Evolutionary conservation across 306 rosid genomes (phyloP).

Genomic region (Phaseolus lunatus): DNA sequence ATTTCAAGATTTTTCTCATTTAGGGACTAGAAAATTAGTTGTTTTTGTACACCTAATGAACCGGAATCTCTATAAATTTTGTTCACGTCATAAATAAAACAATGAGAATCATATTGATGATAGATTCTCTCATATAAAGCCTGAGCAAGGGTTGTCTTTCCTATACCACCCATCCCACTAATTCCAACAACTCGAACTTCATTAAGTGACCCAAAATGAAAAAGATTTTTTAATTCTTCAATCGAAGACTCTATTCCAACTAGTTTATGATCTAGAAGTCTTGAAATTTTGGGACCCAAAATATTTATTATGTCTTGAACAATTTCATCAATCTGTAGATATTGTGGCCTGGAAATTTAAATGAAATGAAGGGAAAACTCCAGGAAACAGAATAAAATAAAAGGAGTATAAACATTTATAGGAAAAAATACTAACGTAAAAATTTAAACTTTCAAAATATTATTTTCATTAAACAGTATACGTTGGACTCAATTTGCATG

Average conservation of each 20-base stretch:
- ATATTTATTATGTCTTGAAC: background rate
- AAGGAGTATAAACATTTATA: too few species aligned
- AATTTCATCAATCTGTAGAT: background rate
- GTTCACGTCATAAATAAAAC: background rate
- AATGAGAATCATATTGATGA: background rate
- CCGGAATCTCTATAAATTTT: background rate
- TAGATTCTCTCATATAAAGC: background rate
- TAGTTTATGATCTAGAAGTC: background rate
- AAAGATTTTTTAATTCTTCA: background rate
- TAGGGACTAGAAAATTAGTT: background rate
- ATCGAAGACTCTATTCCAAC: background rate
- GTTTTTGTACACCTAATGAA: background rate
- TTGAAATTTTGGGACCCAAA: background rate
- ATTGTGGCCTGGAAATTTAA: background rate
- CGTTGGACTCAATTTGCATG: too few species aligned
- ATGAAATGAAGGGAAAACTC: background rate
- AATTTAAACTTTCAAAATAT: too few species aligned
- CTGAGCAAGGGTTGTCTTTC: constrained; percentile 6
- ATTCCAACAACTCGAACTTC: background rate
- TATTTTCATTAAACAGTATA: too few species aligned
- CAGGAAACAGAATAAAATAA: too few species aligned
- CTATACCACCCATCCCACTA: background rate
- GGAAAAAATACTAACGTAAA: too few species aligned
- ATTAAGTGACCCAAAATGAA: background rate
- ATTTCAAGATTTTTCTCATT: background rate